A percentile compares a stretch with the other conserved stretches of the same genome.
phyloP scores from a whole-genome alignment of 768 basidiomycete genomes.

The Kockovaella imperatae region DNA sequence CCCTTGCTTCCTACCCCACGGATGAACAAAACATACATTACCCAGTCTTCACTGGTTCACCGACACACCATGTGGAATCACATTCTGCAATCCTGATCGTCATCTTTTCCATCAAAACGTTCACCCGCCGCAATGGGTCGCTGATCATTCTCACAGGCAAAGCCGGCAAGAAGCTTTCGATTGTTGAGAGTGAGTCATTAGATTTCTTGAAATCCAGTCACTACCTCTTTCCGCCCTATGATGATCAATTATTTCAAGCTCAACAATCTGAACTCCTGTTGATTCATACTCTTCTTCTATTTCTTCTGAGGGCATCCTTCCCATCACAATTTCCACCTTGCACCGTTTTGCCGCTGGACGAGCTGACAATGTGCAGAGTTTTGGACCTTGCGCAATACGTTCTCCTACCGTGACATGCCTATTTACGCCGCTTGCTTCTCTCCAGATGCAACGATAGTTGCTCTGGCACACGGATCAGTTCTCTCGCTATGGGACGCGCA shows the following conservation, averaged over 20 bases:
- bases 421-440: slow-evolving; percentile 63
- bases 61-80: slow-evolving; percentile 28
- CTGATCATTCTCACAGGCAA: slow-evolving; percentile 27
- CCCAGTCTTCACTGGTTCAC: slow-evolving; percentile 32
- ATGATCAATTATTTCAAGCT: slow-evolving; percentile 45
- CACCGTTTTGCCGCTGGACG: background rate
- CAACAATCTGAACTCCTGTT: slow-evolving; percentile 45
- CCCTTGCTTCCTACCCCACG: background rate
- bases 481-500: slow-evolving; percentile 68
- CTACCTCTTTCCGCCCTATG: slow-evolving; percentile 16
- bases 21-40: slow-evolving; percentile 42
- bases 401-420: slow-evolving; percentile 63
- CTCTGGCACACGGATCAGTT: slow-evolving; percentile 59
- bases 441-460: slow-evolving; percentile 74
- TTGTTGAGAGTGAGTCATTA: slow-evolving; percentile 32
- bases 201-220: slow-evolving; percentile 1
- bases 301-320: slow-evolving; percentile 42
- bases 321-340: slow-evolving; percentile 28
- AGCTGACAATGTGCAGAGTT: slow-evolving; percentile 50
- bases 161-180: slow-evolving; percentile 18
- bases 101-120: too few species aligned
- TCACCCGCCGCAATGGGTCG: too few species aligned
- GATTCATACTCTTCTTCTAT: too few species aligned
- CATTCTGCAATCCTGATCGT: slow-evolving; percentile 45
- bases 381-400: slow-evolving; percentile 72